phyloP scores from a whole-genome alignment of 306 rosid genomes.

The Corylus americana region DNA sequence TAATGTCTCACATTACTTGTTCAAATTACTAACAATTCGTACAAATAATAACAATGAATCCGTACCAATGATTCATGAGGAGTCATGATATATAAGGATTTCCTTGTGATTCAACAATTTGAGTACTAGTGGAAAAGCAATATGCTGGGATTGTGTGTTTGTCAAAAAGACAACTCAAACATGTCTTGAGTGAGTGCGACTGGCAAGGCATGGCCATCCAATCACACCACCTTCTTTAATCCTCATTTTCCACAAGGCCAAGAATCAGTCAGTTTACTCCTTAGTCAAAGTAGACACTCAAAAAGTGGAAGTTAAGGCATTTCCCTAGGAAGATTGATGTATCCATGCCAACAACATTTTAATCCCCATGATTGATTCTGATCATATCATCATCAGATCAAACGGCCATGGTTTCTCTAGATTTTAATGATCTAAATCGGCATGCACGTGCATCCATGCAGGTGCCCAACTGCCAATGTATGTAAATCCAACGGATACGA shows the following conservation, averaged over 20 bases:
- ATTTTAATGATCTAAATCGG: slow-evolving; percentile 16
- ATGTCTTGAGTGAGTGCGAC: slow-evolving; percentile 39
- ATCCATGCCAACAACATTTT: not conserved
- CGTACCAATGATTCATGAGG: not conserved
- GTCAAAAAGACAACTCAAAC: slow-evolving; percentile 34
- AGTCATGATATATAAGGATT: not conserved
- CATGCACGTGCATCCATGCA: slow-evolving; percentile 57
- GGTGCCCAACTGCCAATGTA: slow-evolving; percentile 44
- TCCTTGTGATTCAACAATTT: not conserved
- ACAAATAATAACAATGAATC: no score
- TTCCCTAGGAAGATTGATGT: slow-evolving; percentile 41
- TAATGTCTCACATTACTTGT: no score
- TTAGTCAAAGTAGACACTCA: slow-evolving; percentile 30
- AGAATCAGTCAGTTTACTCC: slow-evolving; percentile 22
- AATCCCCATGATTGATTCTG: not conserved
- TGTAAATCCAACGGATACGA: slow-evolving; percentile 60
- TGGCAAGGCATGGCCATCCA: slow-evolving; percentile 32
- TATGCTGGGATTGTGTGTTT: slow-evolving; percentile 19
- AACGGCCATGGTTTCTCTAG: not conserved
- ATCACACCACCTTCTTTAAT: slow-evolving; percentile 33
- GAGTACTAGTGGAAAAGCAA: not conserved
- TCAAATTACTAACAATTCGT: no score
- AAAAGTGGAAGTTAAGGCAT: slow-evolving; percentile 35
- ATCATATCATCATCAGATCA: not conserved
- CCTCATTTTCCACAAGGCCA: slow-evolving; percentile 41